Base-by-base conservation (phyloP, 495 filamentous ascomycete species). In the Apodospora peruviana region DNA sequence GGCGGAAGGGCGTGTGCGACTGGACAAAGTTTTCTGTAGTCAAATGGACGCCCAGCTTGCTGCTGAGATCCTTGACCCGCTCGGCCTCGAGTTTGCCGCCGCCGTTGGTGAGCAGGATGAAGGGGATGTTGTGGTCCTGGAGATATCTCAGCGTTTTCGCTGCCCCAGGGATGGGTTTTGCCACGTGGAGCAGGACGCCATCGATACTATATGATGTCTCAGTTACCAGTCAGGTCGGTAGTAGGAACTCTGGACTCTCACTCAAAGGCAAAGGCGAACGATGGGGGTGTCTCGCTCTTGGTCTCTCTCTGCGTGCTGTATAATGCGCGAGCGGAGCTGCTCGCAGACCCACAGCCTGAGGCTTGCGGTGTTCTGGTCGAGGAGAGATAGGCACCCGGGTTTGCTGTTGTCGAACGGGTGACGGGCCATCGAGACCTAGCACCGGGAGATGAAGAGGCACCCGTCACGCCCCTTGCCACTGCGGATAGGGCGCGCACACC, bases 81-180 rank as follows among this genome's bases (percentile, higher is more conserved):
- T 95, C 90, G 56, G 82, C 72, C 66, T 96, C 90, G 3, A 83
- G 85, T 69, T 91, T 95, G 47, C 91, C 91, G 46, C 91, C 91
- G 40, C 90, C 90, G 58, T 96, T 96, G 40, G 91, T 96, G 24
- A 96, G 79, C 59, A 95, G 91, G 55, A 96, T 94, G 62, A 94
- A 95, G 1, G 90, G 90, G 45, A 79, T 79, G 40, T 47, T 47
- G 40, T 87, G 73, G 19, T 77, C 56, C 53, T 91, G 79, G 19
- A 97, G 82, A 52, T 80, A 80, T 11, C 62, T 55, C n/a, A 99
- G 76, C 12, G 90, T 75, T 49, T 84, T 71, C n/a, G 79, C 71
- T 0, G 94, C 94, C 25, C 83, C 82, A n/a, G 90, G 84, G 27
- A 95, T 81, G 8, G 90, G 84, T 45, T 79, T 80, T 0, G 85